Evolutionary conservation across 2,329 filamentous ascomycete genomes (phyloP).

Genomic region (Xylaria sp.): DNA sequence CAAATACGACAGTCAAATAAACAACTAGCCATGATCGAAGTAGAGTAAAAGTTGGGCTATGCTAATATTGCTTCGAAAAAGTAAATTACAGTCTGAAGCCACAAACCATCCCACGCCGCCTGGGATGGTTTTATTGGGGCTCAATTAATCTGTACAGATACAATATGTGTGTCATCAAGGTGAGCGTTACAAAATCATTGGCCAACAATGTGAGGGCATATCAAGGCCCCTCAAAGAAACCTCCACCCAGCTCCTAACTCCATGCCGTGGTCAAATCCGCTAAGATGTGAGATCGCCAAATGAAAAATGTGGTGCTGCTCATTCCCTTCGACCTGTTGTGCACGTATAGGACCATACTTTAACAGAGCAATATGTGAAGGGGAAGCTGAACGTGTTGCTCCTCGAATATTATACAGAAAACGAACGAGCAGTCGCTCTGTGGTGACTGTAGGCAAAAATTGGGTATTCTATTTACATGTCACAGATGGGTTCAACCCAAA

Average conservation of each 20-base stretch:
- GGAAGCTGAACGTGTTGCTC: conserved; percentile 24
- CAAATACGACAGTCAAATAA: background rate
- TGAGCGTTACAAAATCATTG: conserved; percentile 12
- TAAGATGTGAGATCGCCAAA: conserved; percentile 35
- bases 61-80: conserved; percentile 5
- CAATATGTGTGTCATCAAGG: background rate
- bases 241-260: conserved; percentile 42
- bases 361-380: conserved; percentile 20
- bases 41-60: conserved; percentile 8
- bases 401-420: conserved; percentile 35
- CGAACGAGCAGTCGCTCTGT: conserved; percentile 23
- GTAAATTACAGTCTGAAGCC: background rate
- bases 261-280: conserved; percentile 42
- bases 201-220: conserved; percentile 3
- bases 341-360: conserved; percentile 11
- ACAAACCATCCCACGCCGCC: conserved; percentile 5
- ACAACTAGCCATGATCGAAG: conserved; percentile 3
- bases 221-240: conserved; percentile 31
- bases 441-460: conserved; percentile 15
- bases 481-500: background rate
- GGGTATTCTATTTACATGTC: conserved; percentile 2
- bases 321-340: conserved; percentile 7
- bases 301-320: conserved; percentile 13
- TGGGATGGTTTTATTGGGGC: background rate
- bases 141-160: conserved; percentile 9